Evolutionary conservation across 225 moss, liverwort and hornwort species (phyloP).

Genomic region (Antitrichia curtipendula): DNA sequence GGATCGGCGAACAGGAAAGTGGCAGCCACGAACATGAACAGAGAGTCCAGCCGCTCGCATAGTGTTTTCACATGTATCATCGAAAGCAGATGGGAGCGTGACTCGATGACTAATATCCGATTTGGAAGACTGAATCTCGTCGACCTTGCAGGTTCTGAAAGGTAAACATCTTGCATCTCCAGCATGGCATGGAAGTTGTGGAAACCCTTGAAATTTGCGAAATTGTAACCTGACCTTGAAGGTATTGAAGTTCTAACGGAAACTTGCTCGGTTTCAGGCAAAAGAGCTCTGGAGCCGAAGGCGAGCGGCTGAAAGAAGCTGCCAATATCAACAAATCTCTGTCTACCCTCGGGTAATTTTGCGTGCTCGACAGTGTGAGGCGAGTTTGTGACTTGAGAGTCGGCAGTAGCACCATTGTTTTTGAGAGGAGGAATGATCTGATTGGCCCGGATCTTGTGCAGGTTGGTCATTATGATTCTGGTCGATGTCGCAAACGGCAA

Average conservation of each 20-base stretch:
- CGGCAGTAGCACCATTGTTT: neutral
- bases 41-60: slow-evolving; percentile 96
- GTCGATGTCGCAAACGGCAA: slow-evolving; percentile 93
- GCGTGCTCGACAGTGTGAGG: neutral
- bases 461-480: slow-evolving; percentile 92
- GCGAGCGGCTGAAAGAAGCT: slow-evolving; percentile 93
- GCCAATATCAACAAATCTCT: slow-evolving; percentile 97
- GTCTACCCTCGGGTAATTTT: slow-evolving; percentile 73
- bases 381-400: neutral
- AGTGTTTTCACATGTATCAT: slow-evolving; percentile 96
- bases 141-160: slow-evolving; percentile 94
- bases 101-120: slow-evolving; percentile 80
- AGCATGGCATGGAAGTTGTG: neutral
- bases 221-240: neutral
- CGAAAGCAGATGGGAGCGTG: slow-evolving; percentile 93
- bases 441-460: slow-evolving; percentile 1
- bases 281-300: slow-evolving; percentile 88
- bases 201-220: neutral
- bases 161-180: slow-evolving; percentile 9
- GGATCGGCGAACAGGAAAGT: slow-evolving; percentile 87
- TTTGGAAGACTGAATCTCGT: slow-evolving; percentile 86
- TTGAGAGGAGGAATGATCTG: neutral
- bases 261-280: slow-evolving; percentile 35
- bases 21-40: slow-evolving; percentile 95
- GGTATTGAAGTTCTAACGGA: neutral